These are phyloP conservation scores for Penicillium sp. DNA, from an alignment of 2,329 filamentous ascomycete genomes.

Conservation along the genomic window DNA sequence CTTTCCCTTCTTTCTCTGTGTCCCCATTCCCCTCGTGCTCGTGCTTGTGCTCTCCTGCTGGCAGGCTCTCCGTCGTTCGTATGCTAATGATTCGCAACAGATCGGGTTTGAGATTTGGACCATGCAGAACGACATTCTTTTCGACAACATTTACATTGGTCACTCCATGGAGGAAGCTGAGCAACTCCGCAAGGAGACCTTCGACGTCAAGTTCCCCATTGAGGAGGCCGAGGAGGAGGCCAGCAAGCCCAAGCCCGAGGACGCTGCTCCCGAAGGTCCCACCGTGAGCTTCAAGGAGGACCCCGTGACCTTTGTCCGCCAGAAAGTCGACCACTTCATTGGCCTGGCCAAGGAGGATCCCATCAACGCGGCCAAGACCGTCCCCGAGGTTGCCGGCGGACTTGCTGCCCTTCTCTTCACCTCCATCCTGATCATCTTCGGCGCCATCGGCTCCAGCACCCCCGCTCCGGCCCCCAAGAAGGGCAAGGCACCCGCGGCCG, in stretches of 20 bases:
- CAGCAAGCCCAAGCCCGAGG: slow-evolving; percentile 69
- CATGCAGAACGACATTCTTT: slow-evolving; percentile 98
- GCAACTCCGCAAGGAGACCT: slow-evolving; percentile 83
- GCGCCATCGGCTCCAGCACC: slow-evolving; percentile 58
- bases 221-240: slow-evolving; percentile 77
- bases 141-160: slow-evolving; percentile 99
- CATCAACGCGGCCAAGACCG: slow-evolving; percentile 75
- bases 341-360: slow-evolving; percentile 78
- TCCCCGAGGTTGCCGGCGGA: slow-evolving; percentile 84
- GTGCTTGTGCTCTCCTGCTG: too few species aligned
- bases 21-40: background rate
- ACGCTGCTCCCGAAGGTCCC: slow-evolving; percentile 59
- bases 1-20: background rate
- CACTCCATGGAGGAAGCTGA: slow-evolving; percentile 91
- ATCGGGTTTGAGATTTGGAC: slow-evolving; percentile 99
- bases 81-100: background rate
- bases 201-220: slow-evolving; percentile 75
- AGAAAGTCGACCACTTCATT: slow-evolving; percentile 90
- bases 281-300: slow-evolving; percentile 82
- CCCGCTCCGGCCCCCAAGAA: slow-evolving; percentile 62
- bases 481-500: slow-evolving; percentile 64
- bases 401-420: slow-evolving; percentile 65
- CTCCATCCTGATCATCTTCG: slow-evolving; percentile 63
- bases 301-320: slow-evolving; percentile 77
- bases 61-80: too few species aligned